Conservation (phyloP, 2,329 filamentous ascomycete species). For the Aspergillus ochraceus region DNA sequence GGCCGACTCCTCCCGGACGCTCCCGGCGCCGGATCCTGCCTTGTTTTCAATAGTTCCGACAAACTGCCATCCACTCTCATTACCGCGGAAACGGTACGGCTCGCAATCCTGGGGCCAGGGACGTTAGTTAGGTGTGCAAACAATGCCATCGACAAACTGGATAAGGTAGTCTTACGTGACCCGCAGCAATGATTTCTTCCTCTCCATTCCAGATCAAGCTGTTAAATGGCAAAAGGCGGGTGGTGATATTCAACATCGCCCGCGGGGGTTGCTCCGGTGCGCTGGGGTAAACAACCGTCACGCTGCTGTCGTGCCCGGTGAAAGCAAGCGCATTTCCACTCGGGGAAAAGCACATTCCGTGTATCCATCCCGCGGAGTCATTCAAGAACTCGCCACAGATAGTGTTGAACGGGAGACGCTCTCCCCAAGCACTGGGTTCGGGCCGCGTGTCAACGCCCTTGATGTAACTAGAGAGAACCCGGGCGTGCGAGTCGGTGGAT, state of each 20-base stretch:
- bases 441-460: constrained; percentile 89
- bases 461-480: constrained; percentile 93
- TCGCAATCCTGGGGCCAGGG: constrained; percentile 61
- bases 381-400: constrained; percentile 96
- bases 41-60: constrained; percentile 78
- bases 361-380: constrained; percentile 95
- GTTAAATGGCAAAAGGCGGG: constrained; percentile 88
- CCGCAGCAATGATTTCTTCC: constrained; percentile 90
- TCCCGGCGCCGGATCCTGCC: constrained; percentile 58
- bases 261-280: constrained; percentile 86
- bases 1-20: constrained; percentile 80
- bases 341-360: constrained; percentile 89
- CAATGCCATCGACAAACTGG: background rate
- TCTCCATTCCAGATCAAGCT: constrained; percentile 91
- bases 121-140: constrained; percentile 5
- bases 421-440: constrained; percentile 87
- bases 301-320: constrained; percentile 89
- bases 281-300: constrained; percentile 93
- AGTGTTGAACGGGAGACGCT: constrained; percentile 95
- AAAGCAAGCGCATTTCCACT: constrained; percentile 92
- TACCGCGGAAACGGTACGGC: constrained; percentile 83
- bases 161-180: constrained; percentile 61
- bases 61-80: constrained; percentile 78
- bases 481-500: constrained; percentile 93
- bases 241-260: constrained; percentile 87